A percentile compares a stretch with the other conserved stretches of the same genome.
phyloP scores from a whole-genome alignment of 495 filamentous ascomycete species.

The Umbilicaria muhlenbergii region DNA sequence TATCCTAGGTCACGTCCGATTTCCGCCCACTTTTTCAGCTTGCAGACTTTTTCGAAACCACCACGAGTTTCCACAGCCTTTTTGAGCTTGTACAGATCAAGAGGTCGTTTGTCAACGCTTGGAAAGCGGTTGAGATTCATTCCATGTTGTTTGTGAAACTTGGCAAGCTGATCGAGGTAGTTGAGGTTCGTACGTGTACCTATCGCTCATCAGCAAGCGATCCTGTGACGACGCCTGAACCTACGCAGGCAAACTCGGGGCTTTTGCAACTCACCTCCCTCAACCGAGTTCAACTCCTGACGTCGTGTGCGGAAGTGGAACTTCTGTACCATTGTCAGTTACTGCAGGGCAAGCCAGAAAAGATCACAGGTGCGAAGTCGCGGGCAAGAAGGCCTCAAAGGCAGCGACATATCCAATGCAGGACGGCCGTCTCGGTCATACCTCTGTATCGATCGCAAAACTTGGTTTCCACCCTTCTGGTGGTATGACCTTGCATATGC shows the following conservation, averaged over 20 bases:
- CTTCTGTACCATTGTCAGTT: constrained; percentile 37
- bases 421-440: constrained; percentile 26
- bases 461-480: constrained; percentile 85
- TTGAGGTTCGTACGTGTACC: constrained; percentile 90
- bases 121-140: constrained; percentile 87
- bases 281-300: constrained; percentile 94
- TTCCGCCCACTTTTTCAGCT: constrained; percentile 97
- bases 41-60: constrained; percentile 92
- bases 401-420: background rate
- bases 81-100: constrained; percentile 91
- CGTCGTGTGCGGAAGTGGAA: constrained; percentile 96
- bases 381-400: too few relatives aligned
- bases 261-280: constrained; percentile 66
- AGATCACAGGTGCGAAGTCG: background rate
- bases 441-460: constrained; percentile 95
- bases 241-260: background rate
- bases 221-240: background rate
- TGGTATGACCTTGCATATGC: constrained; percentile 88
- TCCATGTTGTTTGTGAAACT: constrained; percentile 95
- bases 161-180: constrained; percentile 86
- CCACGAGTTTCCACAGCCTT: constrained; percentile 90
- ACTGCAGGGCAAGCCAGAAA: background rate
- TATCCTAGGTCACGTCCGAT: constrained; percentile 95
- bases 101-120: constrained; percentile 92
- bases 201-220: constrained; percentile 19